These are phyloP conservation scores for Carpinus viminea DNA, from an alignment of 306 rosid species.

Conservation along the genomic window DNA sequence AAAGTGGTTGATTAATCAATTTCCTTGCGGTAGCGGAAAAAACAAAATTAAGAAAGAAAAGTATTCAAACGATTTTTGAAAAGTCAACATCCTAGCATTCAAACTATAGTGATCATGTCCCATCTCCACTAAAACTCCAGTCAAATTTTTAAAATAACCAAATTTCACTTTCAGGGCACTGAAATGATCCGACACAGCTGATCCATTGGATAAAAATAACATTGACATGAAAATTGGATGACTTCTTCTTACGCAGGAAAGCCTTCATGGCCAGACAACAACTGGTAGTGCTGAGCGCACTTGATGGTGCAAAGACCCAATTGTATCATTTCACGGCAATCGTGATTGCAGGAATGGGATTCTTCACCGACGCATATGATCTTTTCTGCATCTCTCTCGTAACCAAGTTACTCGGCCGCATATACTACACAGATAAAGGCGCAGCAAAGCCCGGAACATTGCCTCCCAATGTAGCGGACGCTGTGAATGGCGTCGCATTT, in stretches of 20 bases:
- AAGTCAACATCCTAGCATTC: not conserved
- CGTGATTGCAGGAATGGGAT: constrained; percentile 94
- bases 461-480: constrained; percentile 68
- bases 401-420: constrained; percentile 68
- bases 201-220: no score
- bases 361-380: constrained; percentile 92
- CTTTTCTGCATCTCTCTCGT: constrained; percentile 85
- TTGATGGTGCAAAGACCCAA: constrained; percentile 79
- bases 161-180: no score
- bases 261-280: constrained; percentile 43
- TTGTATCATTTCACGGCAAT: constrained; percentile 91
- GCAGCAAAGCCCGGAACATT: constrained; percentile 55
- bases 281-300: constrained; percentile 74
- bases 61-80: no score
- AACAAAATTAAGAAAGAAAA: no score
- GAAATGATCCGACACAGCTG: no score
- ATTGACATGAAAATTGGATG: no score
- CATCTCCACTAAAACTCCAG: not conserved
- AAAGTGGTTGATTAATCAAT: not conserved
- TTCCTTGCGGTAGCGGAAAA: no score
- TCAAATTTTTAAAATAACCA: no score
- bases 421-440: constrained; percentile 40
- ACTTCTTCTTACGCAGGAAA: constrained; percentile 10
- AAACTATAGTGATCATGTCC: no score
- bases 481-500: constrained; percentile 80